Evolutionary conservation across 192 early-diverging fungal species (phyloP), one percentile per base, ranked within the genome.

Genomic region (Radiomyces spectabilis): DNA sequence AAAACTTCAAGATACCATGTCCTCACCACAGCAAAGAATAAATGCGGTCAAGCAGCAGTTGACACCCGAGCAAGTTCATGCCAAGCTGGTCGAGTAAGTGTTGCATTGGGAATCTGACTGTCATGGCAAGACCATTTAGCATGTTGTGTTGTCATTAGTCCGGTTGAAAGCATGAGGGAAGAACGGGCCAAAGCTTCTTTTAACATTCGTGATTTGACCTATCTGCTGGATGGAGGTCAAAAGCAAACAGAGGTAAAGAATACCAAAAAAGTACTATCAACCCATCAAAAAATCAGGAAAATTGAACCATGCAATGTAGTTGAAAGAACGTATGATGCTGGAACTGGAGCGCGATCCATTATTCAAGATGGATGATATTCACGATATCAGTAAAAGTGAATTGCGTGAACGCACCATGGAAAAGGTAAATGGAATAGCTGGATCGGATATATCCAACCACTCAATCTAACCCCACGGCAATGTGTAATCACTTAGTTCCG

Each of bases 331-430:
- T 58, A 82, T 92, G 55, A 92, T 91, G 86, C 72, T 88, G 26
- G 80, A 88, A 64, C 78, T 94, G 22, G 89, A 92, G 78, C 81
- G 90, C 45, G 87, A 91, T 64, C 89, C 85, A 38, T 69, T 84
- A 25, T 87, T 88, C 80, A 76, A 82, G 30, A 82, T 87, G 82
- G 73, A 73, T 65, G 85, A 95, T 60, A 75, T 83, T 45, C 85
- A 86, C 34, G 89, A 91, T 73, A 75, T 89, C 45, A 69, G 82
- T 16, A 80, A 93, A 66, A 71, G 75, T 15, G 65, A 88, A 70
- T 81, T 87, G n/a, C 84, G 89, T 61, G 85, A 85, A 66, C 81
- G 88, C 24, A 85, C 90, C 33, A 90, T 94, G 86, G 80, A 76
- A 63, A 93, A 90, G 75, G 77, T 86, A 65, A 59, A 56, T 24